Evolutionary conservation across 164 flowering plant genomes (phyloP).

Genomic region (Tetrastigma voinierianum): DNA sequence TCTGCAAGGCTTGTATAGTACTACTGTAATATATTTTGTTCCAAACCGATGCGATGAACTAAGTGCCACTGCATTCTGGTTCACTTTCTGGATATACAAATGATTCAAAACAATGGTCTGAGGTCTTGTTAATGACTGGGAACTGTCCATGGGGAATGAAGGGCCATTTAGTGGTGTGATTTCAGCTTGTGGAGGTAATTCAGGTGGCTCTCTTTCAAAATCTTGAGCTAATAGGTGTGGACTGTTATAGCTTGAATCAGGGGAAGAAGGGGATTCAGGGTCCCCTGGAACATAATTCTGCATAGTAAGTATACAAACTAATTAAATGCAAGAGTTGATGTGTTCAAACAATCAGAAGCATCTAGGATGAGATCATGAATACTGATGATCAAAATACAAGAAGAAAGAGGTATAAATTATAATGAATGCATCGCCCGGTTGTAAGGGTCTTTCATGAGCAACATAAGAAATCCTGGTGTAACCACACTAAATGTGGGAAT

Average conservation of each 20-base stretch:
- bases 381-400: neutral
- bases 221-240: constrained; percentile 15
- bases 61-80: constrained; percentile 16
- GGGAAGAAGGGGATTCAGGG: constrained; percentile 33
- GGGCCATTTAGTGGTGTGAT: constrained; percentile 10
- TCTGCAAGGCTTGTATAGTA: constrained; percentile 26
- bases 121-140: constrained; percentile 20
- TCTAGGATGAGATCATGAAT: neutral
- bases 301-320: neutral
- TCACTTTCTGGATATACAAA: constrained; percentile 22
- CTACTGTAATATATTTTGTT: constrained; percentile 25
- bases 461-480: neutral
- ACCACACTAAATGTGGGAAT: neutral
- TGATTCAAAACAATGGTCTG: constrained; percentile 24
- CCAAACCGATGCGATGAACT: constrained; percentile 28
- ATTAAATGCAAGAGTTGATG: neutral
- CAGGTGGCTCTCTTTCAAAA: constrained; percentile 30
- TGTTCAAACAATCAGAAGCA: neutral
- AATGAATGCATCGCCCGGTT: too few relatives aligned
- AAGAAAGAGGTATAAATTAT: too few relatives aligned
- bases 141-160: constrained; percentile 1
- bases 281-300: constrained; percentile 29
- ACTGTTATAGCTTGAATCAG: constrained; percentile 35
- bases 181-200: constrained; percentile 36
- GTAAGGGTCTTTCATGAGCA: neutral